phyloP scores from a whole-genome alignment of 75 land plant species.

The Sequoia sempervirens region DNA sequence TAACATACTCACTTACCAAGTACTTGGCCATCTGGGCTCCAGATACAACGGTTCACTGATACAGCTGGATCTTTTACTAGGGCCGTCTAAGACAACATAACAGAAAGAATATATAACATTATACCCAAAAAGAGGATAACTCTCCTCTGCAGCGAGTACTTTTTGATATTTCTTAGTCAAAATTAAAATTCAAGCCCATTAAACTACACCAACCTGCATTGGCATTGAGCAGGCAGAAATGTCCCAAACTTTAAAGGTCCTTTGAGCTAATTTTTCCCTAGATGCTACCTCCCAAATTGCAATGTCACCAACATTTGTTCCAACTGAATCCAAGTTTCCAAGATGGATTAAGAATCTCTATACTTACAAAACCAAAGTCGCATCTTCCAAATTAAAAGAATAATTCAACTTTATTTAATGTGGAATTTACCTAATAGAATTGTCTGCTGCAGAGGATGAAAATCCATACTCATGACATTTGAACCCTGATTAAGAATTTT shows the following conservation, averaged over 20 bases:
- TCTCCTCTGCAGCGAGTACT: background rate
- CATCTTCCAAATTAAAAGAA: background rate
- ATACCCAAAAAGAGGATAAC: background rate
- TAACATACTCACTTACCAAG: slow-evolving; percentile 36
- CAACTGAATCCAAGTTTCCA: slow-evolving; percentile 4
- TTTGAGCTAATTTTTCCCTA: slow-evolving; percentile 15
- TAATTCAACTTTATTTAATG: background rate
- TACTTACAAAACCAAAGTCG: background rate
- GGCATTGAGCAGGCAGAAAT: slow-evolving; percentile 1
- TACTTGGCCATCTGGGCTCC: slow-evolving; percentile 78
- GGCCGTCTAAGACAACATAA: slow-evolving; percentile 32
- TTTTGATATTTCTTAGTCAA: background rate
- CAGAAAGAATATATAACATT: background rate
- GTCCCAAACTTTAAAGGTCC: slow-evolving; percentile 17
- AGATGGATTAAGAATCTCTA: background rate
- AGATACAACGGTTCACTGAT: slow-evolving; percentile 65
- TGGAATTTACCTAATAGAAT: slow-evolving; percentile 63
- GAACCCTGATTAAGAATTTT: slow-evolving; percentile 71
- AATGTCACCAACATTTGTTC: slow-evolving; percentile 25
- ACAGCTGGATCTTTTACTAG: slow-evolving; percentile 63
- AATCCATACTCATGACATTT: slow-evolving; percentile 91
- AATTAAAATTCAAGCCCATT: slow-evolving; percentile 19
- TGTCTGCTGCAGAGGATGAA: slow-evolving; percentile 81
- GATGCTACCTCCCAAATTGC: slow-evolving; percentile 18
- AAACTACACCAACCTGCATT: slow-evolving; percentile 12